Conservation (phyloP, 1,284 basidiomycete species). For the Xerocomus cyaneibrunnescens region DNA sequence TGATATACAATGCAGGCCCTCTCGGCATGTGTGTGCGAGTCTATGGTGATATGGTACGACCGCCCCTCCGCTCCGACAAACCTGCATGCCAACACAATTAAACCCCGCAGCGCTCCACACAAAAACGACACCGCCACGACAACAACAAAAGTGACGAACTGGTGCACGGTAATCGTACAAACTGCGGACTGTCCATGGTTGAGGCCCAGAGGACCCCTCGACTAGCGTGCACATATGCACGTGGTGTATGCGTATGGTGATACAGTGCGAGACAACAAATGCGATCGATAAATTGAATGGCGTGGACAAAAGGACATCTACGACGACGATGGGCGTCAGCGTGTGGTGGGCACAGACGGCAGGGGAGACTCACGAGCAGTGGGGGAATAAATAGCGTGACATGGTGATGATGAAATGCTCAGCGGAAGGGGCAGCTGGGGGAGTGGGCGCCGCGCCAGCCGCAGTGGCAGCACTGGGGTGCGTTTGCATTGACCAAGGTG, state of each 20-base stretch:
- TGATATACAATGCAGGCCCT: conserved; percentile 31
- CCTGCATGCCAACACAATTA: conserved; percentile 24
- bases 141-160: conserved; percentile 15
- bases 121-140: conserved; percentile 5
- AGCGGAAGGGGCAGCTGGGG: conserved; percentile 65
- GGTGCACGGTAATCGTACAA: conserved; percentile 31
- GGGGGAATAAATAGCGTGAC: conserved; percentile 29
- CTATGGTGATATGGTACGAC: conserved; percentile 20
- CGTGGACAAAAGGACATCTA: conserved; percentile 27
- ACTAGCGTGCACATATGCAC: conserved; percentile 39
- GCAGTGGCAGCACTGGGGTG: conserved; percentile 75
- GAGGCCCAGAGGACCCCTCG: conserved; percentile 2
- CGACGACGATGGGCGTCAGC: conserved; percentile 4
- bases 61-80: conserved; percentile 15
- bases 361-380: conserved; percentile 22
- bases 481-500: conserved; percentile 39
- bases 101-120: conserved; percentile 23
- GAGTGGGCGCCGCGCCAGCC: conserved; percentile 66
- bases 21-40: conserved; percentile 24
- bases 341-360: not conserved
- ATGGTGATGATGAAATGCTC: conserved; percentile 17
- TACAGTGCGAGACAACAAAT: conserved; percentile 33
- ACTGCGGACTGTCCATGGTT: conserved; percentile 25
- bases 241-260: conserved; percentile 35
- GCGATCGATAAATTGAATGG: conserved; percentile 33